Percentiles rank a stretch among this genome's conserved stretches.
Conservation (phyloP, 139 green algal species). For the Chlorokybus atmophyticus region DNA sequence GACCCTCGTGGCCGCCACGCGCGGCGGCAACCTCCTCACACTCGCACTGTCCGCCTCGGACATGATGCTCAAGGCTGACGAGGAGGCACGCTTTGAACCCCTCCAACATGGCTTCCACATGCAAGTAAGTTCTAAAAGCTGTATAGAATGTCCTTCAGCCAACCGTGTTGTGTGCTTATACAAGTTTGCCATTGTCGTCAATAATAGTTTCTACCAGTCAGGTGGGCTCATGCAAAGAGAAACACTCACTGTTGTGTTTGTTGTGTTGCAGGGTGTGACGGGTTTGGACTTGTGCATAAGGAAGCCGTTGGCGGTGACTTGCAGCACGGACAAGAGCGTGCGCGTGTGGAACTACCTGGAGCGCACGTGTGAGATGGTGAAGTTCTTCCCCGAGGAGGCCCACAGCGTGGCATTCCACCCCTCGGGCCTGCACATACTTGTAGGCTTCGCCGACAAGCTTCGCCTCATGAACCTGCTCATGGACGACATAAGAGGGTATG, state of each 20-base stretch:
- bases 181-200: constrained; percentile 61
- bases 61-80: constrained; percentile 57
- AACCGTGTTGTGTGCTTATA: no score
- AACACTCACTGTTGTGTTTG: constrained; percentile 37
- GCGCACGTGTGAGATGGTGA: constrained; percentile 32
- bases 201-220: no score
- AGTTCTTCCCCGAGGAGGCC: constrained; percentile 54
- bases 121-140: no score
- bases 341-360: constrained; percentile 79
- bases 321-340: constrained; percentile 51
- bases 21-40: constrained; percentile 49
- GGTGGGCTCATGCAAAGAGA: no score
- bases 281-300: constrained; percentile 64
- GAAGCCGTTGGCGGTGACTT: constrained; percentile 62
- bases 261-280: constrained; percentile 37
- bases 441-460: constrained; percentile 79
- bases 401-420: constrained; percentile 74
- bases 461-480: constrained; percentile 73
- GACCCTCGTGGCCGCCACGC: constrained; percentile 46
- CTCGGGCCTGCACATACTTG: constrained; percentile 46
- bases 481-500: constrained; percentile 67
- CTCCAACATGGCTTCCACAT: no score
- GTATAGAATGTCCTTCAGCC: no score
- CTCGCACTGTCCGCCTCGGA: constrained; percentile 56
- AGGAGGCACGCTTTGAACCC: no score